These are phyloP conservation scores for Ascochyta clinopodiicola DNA, from an alignment of 2,329 filamentous ascomycete species.

Conservation along the genomic window DNA sequence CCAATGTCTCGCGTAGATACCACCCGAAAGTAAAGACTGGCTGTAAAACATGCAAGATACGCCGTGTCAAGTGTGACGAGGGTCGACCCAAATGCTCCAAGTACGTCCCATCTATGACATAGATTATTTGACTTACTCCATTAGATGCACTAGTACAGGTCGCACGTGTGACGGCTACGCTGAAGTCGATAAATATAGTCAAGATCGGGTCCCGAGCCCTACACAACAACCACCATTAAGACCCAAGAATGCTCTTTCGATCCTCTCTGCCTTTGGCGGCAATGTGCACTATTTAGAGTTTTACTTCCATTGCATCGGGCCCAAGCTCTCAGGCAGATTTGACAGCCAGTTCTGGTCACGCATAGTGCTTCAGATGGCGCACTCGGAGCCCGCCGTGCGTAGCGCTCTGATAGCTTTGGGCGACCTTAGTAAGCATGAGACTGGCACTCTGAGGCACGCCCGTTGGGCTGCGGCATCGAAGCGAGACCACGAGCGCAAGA, in stretches of 20 bases:
- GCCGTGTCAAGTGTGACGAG: constrained; percentile 37
- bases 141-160: constrained; percentile 32
- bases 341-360: constrained; percentile 49
- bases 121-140: background rate
- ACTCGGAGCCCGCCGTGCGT: constrained; percentile 48
- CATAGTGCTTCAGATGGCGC: constrained; percentile 50
- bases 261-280: constrained; percentile 8
- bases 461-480: background rate
- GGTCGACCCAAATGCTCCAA: constrained; percentile 26
- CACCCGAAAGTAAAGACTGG: constrained; percentile 27
- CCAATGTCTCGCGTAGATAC: background rate
- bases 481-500: constrained; percentile 13
- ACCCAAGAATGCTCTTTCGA: constrained; percentile 7
- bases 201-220: background rate
- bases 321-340: constrained; percentile 44
- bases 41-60: constrained; percentile 32
- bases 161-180: constrained; percentile 34
- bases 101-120: constrained; percentile 9
- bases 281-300: constrained; percentile 40
- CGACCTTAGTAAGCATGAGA: constrained; percentile 34
- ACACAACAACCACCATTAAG: background rate
- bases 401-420: constrained; percentile 52
- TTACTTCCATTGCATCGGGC: constrained; percentile 49
- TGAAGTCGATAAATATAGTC: background rate
- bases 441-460: constrained; percentile 9